Evolutionary conservation across 2,329 filamentous ascomycete genomes (phyloP).

Genomic region (Stromatinia cepivora): DNA sequence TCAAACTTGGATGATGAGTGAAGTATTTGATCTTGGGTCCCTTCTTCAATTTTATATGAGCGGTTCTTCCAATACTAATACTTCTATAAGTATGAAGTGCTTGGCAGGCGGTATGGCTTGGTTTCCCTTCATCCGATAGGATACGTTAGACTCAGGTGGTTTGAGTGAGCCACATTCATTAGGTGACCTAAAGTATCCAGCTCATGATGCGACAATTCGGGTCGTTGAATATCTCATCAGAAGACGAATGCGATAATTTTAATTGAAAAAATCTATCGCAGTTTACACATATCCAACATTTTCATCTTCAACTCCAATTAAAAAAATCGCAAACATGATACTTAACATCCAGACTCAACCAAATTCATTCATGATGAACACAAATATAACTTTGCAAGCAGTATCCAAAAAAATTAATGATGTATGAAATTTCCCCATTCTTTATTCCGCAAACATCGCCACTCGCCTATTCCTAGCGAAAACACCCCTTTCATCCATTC

Average conservation of each 20-base stretch:
- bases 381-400: neutral
- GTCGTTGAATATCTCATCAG: neutral
- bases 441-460: conserved; percentile 13
- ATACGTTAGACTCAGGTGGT: neutral
- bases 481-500: neutral
- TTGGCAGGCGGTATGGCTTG: neutral
- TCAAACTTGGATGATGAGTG: neutral
- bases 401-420: neutral
- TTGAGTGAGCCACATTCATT: neutral
- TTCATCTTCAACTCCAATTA: neutral
- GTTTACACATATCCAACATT: neutral
- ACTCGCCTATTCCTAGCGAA: conserved; percentile 13
- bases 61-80: too few relatives aligned
- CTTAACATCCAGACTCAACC: neutral
- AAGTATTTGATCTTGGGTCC: too few relatives aligned
- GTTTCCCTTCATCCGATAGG: neutral
- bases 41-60: neutral
- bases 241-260: neutral
- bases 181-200: neutral
- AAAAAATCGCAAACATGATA: neutral
- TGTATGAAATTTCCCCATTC: neutral
- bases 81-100: too few relatives aligned
- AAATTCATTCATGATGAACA: neutral
- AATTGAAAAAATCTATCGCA: neutral
- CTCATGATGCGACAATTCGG: too few relatives aligned